Evolutionary conservation across 495 filamentous ascomycete species (phyloP).

Genomic region (Neurospora sublineolata): DNA sequence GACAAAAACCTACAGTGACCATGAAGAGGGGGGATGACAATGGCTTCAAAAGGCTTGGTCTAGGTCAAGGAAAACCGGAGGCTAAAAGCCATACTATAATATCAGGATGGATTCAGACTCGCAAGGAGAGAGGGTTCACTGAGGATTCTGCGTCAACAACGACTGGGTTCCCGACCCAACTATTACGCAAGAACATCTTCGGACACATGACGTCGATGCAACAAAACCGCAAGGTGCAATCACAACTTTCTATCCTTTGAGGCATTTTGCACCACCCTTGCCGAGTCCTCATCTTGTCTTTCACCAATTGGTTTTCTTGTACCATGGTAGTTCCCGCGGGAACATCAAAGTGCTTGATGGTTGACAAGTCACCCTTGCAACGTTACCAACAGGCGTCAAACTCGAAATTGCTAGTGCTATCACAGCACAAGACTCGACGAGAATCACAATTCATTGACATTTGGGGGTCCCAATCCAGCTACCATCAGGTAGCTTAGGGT

Average conservation of each 20-base stretch:
- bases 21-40: not conserved
- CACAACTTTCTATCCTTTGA: not conserved
- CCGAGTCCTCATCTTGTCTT: not conserved
- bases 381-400: not conserved
- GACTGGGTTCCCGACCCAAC: not conserved
- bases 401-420: not conserved
- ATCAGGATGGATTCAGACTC: not conserved
- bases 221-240: not conserved
- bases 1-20: not conserved
- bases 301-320: not conserved
- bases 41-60: not conserved
- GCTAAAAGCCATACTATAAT: not conserved
- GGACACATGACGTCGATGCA: not conserved
- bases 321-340: not conserved
- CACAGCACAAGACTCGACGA: not conserved
- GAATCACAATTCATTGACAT: not conserved
- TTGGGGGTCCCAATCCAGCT: not conserved
- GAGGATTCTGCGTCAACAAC: not conserved
- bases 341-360: not conserved
- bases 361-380: not conserved
- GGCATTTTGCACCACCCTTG: not conserved
- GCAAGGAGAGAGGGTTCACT: not conserved
- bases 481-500: not conserved
- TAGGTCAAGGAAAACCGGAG: not conserved
- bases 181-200: not conserved